A percentile compares a stretch with the other conserved stretches of the same genome.
These are phyloP conservation scores for Lentinula edodes DNA, from an alignment of 768 basidiomycete species.

Conservation along the genomic window DNA sequence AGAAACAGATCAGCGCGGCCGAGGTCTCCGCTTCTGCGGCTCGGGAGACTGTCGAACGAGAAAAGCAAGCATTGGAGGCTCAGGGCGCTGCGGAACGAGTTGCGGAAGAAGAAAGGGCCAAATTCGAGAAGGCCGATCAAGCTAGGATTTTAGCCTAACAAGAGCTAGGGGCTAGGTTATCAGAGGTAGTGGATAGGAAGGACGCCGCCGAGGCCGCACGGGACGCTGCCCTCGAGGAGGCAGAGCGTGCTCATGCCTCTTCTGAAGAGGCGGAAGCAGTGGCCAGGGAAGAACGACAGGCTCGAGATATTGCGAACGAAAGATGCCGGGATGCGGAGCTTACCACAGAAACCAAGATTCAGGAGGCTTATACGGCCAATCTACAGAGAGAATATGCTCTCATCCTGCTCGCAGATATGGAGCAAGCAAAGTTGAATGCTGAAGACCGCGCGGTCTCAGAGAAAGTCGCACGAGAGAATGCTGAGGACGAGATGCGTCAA, in stretches of 20 bases:
- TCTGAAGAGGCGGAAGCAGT: neutral
- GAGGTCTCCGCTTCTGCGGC: neutral
- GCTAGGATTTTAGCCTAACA: neutral
- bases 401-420: neutral
- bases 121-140: neutral
- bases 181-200: neutral
- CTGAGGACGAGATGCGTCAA: neutral
- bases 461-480: neutral
- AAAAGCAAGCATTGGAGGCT: neutral
- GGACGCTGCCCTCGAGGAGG: neutral
- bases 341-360: neutral
- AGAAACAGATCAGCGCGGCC: neutral
- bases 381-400: neutral
- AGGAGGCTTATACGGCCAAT: neutral
- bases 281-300: neutral
- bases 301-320: neutral
- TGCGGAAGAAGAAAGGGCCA: neutral
- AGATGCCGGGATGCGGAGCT: neutral
- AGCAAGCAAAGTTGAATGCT: neutral
- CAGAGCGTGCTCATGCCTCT: constrained; percentile 8
- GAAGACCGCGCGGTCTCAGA: neutral
- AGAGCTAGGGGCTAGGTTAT: neutral
- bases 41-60: neutral
- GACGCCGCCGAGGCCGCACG: neutral
- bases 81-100: neutral